A percentile compares a stretch with the other conserved stretches of the same genome.
Conservation (phyloP, 116 monocot species). For the Iris pallida region DNA sequence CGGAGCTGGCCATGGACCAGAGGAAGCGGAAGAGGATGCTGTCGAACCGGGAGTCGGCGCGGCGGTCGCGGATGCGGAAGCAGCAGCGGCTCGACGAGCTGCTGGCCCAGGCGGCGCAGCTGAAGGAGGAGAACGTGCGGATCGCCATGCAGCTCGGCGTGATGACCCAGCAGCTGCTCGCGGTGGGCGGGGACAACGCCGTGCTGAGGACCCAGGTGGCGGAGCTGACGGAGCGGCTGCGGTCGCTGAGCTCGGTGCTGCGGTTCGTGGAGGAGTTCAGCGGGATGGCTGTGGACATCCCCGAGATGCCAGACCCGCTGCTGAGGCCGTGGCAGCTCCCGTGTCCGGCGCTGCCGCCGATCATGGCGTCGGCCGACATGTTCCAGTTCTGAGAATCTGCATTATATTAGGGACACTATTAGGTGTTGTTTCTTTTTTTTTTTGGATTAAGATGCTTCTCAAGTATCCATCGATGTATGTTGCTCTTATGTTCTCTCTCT, state of each 20-base stretch:
- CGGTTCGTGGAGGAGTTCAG: constrained; percentile 36
- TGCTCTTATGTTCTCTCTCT: too few relatives aligned
- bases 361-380: constrained; percentile 34
- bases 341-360: constrained; percentile 23
- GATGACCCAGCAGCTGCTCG: constrained; percentile 9
- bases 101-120: constrained; percentile 17
- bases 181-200: constrained; percentile 23
- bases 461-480: too few relatives aligned
- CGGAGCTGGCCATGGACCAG: constrained; percentile 19
- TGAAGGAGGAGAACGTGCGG: constrained; percentile 29
- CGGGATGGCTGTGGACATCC: constrained; percentile 56
- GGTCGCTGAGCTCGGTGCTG: constrained; percentile 50
- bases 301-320: constrained; percentile 52
- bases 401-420: too few relatives aligned
- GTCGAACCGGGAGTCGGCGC: constrained; percentile 56
- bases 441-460: too few relatives aligned
- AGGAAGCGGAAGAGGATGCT: constrained; percentile 58
- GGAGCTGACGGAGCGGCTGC: constrained; percentile 41
- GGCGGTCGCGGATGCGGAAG: constrained; percentile 47
- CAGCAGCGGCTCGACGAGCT: constrained; percentile 51
- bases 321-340: constrained; percentile 60
- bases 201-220: constrained; percentile 28
- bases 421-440: too few relatives aligned
- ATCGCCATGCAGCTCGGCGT: constrained; percentile 19
- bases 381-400: constrained; percentile 27